phyloP scores from a whole-genome alignment of 805 yeast species.

The Ogataea allantospora region DNA sequence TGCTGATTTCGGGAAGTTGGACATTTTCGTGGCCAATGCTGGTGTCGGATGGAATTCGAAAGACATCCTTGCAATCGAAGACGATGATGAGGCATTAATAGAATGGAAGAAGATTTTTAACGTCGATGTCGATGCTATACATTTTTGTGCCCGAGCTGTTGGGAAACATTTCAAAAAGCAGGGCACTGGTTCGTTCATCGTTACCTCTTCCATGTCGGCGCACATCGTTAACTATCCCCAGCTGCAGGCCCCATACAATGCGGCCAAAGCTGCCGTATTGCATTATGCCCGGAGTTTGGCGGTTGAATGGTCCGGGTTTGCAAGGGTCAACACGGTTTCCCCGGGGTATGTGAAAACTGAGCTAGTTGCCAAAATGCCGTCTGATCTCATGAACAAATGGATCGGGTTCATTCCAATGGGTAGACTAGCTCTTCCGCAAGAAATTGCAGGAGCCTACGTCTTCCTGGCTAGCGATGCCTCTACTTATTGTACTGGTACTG shows the following conservation, averaged over 20 bases:
- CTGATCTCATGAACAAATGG: constrained; percentile 49
- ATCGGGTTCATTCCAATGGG: constrained; percentile 60
- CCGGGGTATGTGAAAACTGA: constrained; percentile 88
- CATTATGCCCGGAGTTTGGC: constrained; percentile 79
- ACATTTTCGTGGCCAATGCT: constrained; percentile 85
- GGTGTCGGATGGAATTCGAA: constrained; percentile 83
- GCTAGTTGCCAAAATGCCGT: constrained; percentile 49
- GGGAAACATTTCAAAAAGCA: constrained; percentile 74
- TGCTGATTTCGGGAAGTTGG: constrained; percentile 75
- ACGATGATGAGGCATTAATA: constrained; percentile 44
- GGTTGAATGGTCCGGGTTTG: constrained; percentile 85
- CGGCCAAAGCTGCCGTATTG: constrained; percentile 79
- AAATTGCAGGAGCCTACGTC: constrained; percentile 75
- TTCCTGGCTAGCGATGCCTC: constrained; percentile 82
- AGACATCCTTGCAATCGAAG: constrained; percentile 42
- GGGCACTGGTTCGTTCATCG: constrained; percentile 72
- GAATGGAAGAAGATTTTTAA: constrained; percentile 73
- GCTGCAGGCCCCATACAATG: constrained; percentile 81
- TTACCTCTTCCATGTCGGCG: constrained; percentile 89
- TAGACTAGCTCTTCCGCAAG: constrained; percentile 70
- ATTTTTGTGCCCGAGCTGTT: constrained; percentile 71
- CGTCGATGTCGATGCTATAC: constrained; percentile 77
- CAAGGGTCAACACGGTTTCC: constrained; percentile 77
- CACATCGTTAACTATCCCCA: constrained; percentile 87
- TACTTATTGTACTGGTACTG: constrained; percentile 76